phyloP scores from a whole-genome alignment of 352 stramenopile species.

The Hyaloperonospora arabidopsidis region DNA sequence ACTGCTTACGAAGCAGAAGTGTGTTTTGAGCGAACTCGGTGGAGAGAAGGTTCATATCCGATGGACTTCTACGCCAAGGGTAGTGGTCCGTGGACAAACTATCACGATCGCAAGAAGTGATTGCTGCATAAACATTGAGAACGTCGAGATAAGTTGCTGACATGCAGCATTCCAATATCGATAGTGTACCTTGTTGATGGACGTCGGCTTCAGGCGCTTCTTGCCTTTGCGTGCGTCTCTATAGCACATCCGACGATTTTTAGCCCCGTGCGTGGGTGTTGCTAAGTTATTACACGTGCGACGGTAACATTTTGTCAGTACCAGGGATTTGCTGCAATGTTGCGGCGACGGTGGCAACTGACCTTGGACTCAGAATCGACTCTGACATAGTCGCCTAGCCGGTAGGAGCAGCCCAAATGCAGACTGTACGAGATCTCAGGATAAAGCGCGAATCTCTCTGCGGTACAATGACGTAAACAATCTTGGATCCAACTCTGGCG shows the following conservation, averaged over 20 bases:
- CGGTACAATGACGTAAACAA: conserved; percentile 3
- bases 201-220: background rate
- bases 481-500: background rate
- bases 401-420: conserved; percentile 8
- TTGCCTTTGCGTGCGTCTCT: conserved; percentile 18
- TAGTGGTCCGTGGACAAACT: conserved; percentile 96
- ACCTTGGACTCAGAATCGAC: conserved; percentile 55
- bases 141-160: background rate
- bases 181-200: background rate
- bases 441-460: conserved; percentile 73
- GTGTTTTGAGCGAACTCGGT: conserved; percentile 84
- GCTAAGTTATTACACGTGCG: conserved; percentile 6
- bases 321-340: background rate
- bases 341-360: background rate
- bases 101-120: conserved; percentile 61
- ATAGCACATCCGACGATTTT: conserved; percentile 2
- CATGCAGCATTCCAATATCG: too few species aligned
- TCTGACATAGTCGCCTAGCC: conserved; percentile 23
- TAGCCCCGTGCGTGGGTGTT: conserved; percentile 16
- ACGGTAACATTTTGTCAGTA: background rate
- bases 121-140: conserved; percentile 6
- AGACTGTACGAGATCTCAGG: conserved; percentile 32
- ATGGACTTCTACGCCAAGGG: conserved; percentile 99
- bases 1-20: conserved; percentile 97
- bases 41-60: conserved; percentile 89